Percentiles rank a stretch among this genome's conserved stretches.
These are phyloP conservation scores for Golubevia pallescens DNA, from an alignment of 1,284 basidiomycete species.

Conservation along the genomic window DNA sequence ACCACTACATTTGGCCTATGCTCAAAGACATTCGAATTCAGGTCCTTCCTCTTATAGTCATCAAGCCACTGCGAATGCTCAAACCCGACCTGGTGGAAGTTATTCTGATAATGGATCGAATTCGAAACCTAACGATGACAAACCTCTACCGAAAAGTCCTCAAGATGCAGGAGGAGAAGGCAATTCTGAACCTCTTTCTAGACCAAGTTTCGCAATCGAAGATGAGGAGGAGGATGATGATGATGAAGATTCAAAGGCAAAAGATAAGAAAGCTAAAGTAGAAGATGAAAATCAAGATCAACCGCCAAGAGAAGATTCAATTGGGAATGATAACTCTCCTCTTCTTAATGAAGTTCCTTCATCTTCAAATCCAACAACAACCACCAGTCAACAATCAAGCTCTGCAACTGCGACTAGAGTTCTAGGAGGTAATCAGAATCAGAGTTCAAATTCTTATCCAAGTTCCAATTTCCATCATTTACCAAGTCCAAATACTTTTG, in stretches of 20 bases:
- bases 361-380: not conserved
- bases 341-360: not conserved
- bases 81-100: constrained; percentile 16
- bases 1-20: constrained; percentile 53
- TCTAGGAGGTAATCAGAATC: not conserved
- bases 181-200: constrained; percentile 14
- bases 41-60: constrained; percentile 39
- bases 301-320: constrained; percentile 5
- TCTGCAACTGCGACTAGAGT: not conserved
- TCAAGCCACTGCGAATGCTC: constrained; percentile 35
- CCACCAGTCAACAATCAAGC: constrained; percentile 4
- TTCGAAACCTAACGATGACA: constrained; percentile 26
- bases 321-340: constrained; percentile 7
- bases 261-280: constrained; percentile 6
- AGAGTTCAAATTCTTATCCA: constrained; percentile 10
- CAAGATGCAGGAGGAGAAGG: not conserved
- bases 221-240: constrained; percentile 40
- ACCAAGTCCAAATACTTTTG: constrained; percentile 17
- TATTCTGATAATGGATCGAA: constrained; percentile 17
- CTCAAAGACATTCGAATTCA: constrained; percentile 16
- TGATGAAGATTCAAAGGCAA: not conserved
- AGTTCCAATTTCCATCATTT: not conserved
- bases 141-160: constrained; percentile 25
- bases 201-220: constrained; percentile 48
- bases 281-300: constrained; percentile 2